Evolutionary conservation across 768 basidiomycete genomes (phyloP).

Genomic region (Cantharellus cinnabarinus): DNA sequence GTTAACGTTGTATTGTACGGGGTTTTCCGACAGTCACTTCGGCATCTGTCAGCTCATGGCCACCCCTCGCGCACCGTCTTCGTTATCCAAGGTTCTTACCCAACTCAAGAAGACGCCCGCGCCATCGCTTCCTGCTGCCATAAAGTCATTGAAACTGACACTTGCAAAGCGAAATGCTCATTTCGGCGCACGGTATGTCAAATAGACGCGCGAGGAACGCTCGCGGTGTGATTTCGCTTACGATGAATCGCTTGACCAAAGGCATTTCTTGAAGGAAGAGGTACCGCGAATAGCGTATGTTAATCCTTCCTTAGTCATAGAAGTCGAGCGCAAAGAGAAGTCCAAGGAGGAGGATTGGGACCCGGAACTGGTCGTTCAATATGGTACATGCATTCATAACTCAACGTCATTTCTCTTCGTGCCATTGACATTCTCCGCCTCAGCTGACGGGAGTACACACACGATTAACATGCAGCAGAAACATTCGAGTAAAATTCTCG

Average conservation of each 20-base stretch:
- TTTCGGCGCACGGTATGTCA: conserved; percentile 3
- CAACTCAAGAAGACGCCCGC: conserved; percentile 1
- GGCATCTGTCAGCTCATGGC: background rate
- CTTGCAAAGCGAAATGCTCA: conserved; percentile 7
- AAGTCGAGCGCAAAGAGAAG: conserved; percentile 36
- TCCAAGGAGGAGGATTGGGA: conserved; percentile 33
- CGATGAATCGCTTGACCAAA: conserved; percentile 12
- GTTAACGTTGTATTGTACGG: no score
- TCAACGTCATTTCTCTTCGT: background rate
- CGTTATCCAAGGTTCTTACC: conserved; percentile 4
- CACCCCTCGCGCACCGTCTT: conserved; percentile 2
- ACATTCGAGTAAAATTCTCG: conserved; percentile 5
- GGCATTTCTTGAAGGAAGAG: conserved; percentile 65
- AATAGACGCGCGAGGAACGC: background rate
- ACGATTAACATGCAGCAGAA: conserved; percentile 8
- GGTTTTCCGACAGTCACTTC: no score
- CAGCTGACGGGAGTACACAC: conserved; percentile 5
- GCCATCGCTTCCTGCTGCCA: conserved; percentile 2
- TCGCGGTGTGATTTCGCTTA: background rate
- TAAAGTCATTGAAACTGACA: conserved; percentile 4
- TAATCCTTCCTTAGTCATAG: conserved; percentile 45
- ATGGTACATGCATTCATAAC: conserved; percentile 28
- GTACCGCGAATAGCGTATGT: conserved; percentile 58
- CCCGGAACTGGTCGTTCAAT: conserved; percentile 39
- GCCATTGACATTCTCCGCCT: background rate